Evolutionary conservation across 2,329 filamentous ascomycete species (phyloP), one percentile per base, ranked within the genome.

Genomic region (Sarocladium oryzae): DNA sequence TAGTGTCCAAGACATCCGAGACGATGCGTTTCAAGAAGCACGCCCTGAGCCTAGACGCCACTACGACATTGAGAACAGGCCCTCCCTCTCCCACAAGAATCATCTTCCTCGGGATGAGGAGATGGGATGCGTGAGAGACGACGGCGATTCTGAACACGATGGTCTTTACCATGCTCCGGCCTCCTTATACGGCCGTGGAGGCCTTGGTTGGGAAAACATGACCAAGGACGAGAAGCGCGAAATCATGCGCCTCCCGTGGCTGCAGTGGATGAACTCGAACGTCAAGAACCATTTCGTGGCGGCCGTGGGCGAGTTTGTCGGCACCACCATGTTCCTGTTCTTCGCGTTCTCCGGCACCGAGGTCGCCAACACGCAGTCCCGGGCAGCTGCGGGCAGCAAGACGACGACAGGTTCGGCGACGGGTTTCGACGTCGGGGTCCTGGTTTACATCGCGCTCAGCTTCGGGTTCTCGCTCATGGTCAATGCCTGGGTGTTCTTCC

Each of bases 401-500:
- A 72, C 72, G 1, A 75, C 72, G 1, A 71, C 73, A 0, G 68
- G 69, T 50, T 70, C 64, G 10, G 59, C 64, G 2, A 72, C 71
- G 0, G 71, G 70, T 8, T 73, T 74, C 56, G 68, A 71, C n/a
- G 63, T 71, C 13, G 59, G 63, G 3, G 70, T 71, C 3, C 62
- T 73, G 13, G 57, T 73, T 20, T 73, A 71, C 52, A 69, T 73
- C 35, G 67, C 68, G 4, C 55, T 72, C 38, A 63, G 60, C 50
- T 73, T 73, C 49, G 71, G 69, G 11, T 69, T 73, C 54, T 69
- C 67, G 18, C 64, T 75, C 49, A 68, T 70, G 49, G 70, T 73
- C 51, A 75, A 73, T 49, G 72, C 70, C 11, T 76, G 72, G 72
- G 60, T 73, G 32, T 76, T 75, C 58, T 76, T 71, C 58, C 66